Evolutionary conservation across 768 basidiomycete genomes (phyloP).

Genomic region (Tylopilus felleus): DNA sequence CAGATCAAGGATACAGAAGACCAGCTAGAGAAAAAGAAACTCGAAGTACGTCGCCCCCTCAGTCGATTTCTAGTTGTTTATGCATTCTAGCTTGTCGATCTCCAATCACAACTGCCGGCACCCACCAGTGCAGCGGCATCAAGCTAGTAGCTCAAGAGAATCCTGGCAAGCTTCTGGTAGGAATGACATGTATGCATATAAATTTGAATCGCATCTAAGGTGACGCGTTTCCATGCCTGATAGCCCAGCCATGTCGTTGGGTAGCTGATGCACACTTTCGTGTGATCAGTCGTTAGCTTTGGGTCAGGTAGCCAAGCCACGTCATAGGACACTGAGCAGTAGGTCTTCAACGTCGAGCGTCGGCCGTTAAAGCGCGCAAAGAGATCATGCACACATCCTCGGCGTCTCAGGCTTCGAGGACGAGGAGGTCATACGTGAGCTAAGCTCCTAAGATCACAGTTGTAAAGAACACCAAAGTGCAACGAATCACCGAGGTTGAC

Average conservation of each 20-base stretch:
- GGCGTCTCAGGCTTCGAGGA: neutral
- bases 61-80: conserved; percentile 9
- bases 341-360: too few species aligned
- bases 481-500: neutral
- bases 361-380: too few species aligned
- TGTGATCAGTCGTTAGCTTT: neutral
- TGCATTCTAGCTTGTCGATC: conserved; percentile 53
- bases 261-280: neutral
- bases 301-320: neutral
- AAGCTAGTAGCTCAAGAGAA: neutral
- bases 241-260: neutral
- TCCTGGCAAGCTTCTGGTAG: neutral
- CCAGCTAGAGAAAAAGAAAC: conserved; percentile 78
- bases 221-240: neutral
- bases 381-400: neutral
- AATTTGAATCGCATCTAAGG: neutral
- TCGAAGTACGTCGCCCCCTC: conserved; percentile 51
- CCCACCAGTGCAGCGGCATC: conserved; percentile 28
- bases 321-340: too few species aligned
- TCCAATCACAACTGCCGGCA: conserved; percentile 55
- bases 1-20: conserved; percentile 78
- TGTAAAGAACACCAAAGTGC: neutral
- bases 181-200: neutral
- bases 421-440: neutral
- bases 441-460: neutral